Conservation (phyloP, 106 monocot genomes). For the Cymbidium sinense region DNA sequence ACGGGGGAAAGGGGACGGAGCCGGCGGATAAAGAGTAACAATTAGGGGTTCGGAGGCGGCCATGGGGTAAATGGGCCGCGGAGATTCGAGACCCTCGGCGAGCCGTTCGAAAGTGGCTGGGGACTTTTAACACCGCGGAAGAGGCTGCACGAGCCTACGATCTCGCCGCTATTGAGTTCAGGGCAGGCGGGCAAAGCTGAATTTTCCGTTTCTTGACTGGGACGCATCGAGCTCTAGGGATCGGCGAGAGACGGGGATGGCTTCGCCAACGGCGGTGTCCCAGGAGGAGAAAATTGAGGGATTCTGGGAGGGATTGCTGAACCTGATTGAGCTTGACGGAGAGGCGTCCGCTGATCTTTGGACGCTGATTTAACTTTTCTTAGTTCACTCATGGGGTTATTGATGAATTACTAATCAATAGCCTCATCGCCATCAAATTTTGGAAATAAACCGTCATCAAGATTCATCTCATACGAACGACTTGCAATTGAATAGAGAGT, state of each 20-base stretch:
- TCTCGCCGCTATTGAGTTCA: constrained; percentile 21
- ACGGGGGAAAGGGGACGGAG: not conserved
- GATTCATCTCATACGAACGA: too few species aligned
- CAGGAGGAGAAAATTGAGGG: not conserved
- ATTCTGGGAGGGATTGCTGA: not conserved
- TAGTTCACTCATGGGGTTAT: too few species aligned
- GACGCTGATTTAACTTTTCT: too few species aligned
- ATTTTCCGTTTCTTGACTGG: constrained; percentile 6
- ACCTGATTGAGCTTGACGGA: not conserved
- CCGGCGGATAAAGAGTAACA: constrained; percentile 18
- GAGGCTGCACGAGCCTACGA: constrained; percentile 27
- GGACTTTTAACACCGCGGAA: constrained; percentile 23
- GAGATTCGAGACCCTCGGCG: constrained; percentile 27
- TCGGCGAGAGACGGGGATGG: not conserved
- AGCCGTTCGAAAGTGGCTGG: constrained; percentile 15
- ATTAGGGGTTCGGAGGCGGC: constrained; percentile 20
- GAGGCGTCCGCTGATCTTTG: too few species aligned
- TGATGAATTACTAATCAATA: too few species aligned
- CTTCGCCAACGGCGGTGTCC: not conserved
- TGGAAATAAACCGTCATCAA: too few species aligned
- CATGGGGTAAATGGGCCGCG: constrained; percentile 27
- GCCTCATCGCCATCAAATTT: too few species aligned
- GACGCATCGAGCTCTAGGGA: not conserved
- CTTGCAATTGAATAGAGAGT: too few species aligned
- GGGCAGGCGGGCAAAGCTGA: constrained; percentile 28